Percentiles rank a stretch among this genome's conserved stretches.
phyloP scores from a whole-genome alignment of 495 filamentous ascomycete genomes.

The Pyronema omphalodes region DNA sequence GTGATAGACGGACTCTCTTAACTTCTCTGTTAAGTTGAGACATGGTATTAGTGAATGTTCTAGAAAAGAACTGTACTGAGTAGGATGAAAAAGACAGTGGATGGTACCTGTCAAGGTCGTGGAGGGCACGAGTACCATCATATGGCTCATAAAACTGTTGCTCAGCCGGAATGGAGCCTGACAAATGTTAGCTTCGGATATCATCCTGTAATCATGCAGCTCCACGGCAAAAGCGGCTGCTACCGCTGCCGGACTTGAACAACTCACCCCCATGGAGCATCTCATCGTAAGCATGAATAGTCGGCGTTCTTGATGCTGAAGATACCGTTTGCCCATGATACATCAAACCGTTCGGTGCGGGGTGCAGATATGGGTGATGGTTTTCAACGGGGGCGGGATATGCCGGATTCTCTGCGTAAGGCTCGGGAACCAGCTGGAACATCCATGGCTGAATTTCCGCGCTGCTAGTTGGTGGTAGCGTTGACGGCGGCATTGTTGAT shows the following conservation, averaged over 20 bases:
- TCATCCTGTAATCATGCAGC: constrained; percentile 1
- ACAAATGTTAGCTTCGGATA: background rate
- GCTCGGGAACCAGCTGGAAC: constrained; percentile 20
- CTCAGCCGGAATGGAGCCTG: constrained; percentile 3
- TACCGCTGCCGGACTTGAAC: constrained; percentile 2
- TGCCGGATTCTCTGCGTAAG: constrained; percentile 12
- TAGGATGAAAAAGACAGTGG: background rate
- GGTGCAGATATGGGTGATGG: constrained; percentile 10
- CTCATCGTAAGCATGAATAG: constrained; percentile 7
- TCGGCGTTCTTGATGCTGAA: constrained; percentile 3
- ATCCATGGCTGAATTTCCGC: constrained; percentile 19
- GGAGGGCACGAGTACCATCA: constrained; percentile 11
- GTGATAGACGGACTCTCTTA: constrained; percentile 16
- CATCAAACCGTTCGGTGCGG: constrained; percentile 7
- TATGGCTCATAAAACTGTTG: constrained; percentile 19
- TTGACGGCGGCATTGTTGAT: constrained; percentile 10
- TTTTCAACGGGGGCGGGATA: constrained; percentile 6
- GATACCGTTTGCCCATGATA: constrained; percentile 6
- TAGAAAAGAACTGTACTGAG: background rate
- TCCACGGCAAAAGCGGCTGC: constrained; percentile 1
- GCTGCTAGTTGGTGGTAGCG: background rate
- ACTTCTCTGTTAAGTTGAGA: constrained; percentile 6
- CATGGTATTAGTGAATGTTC: background rate
- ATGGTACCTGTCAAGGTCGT: constrained; percentile 18
- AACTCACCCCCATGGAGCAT: constrained; percentile 11